A percentile compares a stretch with the other conserved stretches of the same genome.
These are phyloP conservation scores for Cutaneotrichosporon sp. DNA, from an alignment of 1,284 basidiomycete species.

Conservation along the genomic window DNA sequence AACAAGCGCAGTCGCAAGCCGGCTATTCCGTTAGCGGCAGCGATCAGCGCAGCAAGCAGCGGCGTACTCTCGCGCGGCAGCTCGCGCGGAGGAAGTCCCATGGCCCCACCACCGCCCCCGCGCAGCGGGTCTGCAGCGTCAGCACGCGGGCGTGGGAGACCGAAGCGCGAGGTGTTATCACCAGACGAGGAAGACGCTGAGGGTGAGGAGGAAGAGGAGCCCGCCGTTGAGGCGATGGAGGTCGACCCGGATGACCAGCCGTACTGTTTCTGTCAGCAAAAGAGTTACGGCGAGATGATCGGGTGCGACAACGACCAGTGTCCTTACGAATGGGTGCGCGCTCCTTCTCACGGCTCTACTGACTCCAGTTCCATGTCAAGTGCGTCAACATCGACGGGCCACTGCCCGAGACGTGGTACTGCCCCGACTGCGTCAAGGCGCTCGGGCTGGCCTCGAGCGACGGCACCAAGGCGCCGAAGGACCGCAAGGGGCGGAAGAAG, in stretches of 20 bases:
- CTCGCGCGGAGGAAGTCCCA: slow-evolving; percentile 3
- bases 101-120: slow-evolving; percentile 17
- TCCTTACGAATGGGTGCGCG: slow-evolving; percentile 82
- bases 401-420: slow-evolving; percentile 77
- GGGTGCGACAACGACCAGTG: slow-evolving; percentile 83
- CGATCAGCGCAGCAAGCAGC: slow-evolving; percentile 16
- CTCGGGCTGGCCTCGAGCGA: slow-evolving; percentile 39
- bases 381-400: slow-evolving; percentile 71
- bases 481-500: slow-evolving; percentile 39
- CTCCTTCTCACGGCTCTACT: not conserved
- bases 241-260: slow-evolving; percentile 56
- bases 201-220: slow-evolving; percentile 30
- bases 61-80: not conserved
- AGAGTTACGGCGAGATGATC: slow-evolving; percentile 93
- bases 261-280: slow-evolving; percentile 88
- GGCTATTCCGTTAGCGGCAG: slow-evolving; percentile 14
- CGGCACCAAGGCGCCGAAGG: slow-evolving; percentile 51
- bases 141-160: slow-evolving; percentile 7
- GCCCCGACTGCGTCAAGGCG: slow-evolving; percentile 58
- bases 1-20: slow-evolving; percentile 21
- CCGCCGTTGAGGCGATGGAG: slow-evolving; percentile 21
- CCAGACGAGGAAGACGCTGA: slow-evolving; percentile 11
- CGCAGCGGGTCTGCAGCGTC: slow-evolving; percentile 12
- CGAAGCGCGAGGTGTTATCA: not conserved
- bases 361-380: slow-evolving; percentile 74